Evolutionary conservation across 2,329 filamentous ascomycete genomes (phyloP).

Genomic region (Blumeria hordei): DNA sequence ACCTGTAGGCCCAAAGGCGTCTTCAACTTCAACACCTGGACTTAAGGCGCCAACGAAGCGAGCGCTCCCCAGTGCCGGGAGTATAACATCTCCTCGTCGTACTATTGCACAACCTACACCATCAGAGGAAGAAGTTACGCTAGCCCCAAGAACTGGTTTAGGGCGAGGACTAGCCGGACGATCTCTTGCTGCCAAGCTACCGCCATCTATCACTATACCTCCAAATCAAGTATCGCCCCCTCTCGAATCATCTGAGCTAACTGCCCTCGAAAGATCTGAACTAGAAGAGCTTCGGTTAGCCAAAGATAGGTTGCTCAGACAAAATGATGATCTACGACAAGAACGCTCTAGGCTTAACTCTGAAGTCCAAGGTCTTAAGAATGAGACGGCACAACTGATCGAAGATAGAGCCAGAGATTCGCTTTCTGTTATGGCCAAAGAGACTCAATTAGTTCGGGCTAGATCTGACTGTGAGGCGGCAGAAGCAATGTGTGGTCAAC

Average conservation of each 20-base stretch:
- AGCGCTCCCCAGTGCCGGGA: constrained; percentile 22
- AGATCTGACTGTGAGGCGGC: constrained; percentile 74
- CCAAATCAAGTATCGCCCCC: constrained; percentile 16
- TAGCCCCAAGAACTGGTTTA: constrained; percentile 14
- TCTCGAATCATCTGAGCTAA: constrained; percentile 30
- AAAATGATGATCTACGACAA: constrained; percentile 57
- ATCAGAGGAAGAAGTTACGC: constrained; percentile 20
- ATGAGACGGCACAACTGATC: constrained; percentile 88
- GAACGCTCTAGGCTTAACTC: constrained; percentile 64
- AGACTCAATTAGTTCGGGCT: constrained; percentile 84
- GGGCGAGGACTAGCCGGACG: constrained; percentile 56
- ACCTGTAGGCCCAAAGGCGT: constrained; percentile 28
- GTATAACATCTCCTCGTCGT: constrained; percentile 15
- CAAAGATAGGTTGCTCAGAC: constrained; percentile 51
- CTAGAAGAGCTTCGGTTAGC: constrained; percentile 68
- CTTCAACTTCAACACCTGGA: constrained; percentile 19
- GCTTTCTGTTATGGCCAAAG: constrained; percentile 90
- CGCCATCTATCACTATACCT: constrained; percentile 26
- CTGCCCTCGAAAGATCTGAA: constrained; percentile 69
- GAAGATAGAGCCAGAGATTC: constrained; percentile 94
- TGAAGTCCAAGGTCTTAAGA: constrained; percentile 82
- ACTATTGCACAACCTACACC: constrained; percentile 22
- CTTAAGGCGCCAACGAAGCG: constrained; percentile 37
- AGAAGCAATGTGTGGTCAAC: constrained; percentile 62
- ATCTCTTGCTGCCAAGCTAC: constrained; percentile 53